A percentile compares a stretch with the other conserved stretches of the same genome.
Conservation (phyloP, 305 asterid genomes). For the Lippia alba region DNA sequence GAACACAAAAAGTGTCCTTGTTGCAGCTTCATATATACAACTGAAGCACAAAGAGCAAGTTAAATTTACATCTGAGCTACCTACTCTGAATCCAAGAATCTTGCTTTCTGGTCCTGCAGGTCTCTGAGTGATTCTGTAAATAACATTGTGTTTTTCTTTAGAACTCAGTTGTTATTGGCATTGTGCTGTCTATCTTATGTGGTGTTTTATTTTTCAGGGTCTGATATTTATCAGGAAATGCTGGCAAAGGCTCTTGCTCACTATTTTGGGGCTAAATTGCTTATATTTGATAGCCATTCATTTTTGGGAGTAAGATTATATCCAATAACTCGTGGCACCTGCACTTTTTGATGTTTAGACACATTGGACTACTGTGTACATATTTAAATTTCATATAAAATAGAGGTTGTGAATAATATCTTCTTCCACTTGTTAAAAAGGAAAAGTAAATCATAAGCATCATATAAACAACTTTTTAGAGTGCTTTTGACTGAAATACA, state of each 20-base stretch:
- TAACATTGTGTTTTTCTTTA: conserved; percentile 13
- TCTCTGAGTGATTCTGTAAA: conserved; percentile 37
- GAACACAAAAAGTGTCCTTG: conserved; percentile 79
- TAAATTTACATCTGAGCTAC: conserved; percentile 73
- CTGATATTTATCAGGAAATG: conserved; percentile 93
- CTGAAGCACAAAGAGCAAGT: conserved; percentile 75
- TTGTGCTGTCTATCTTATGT: conserved; percentile 23
- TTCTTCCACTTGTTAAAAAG: conserved; percentile 19
- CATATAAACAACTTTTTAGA: neutral
- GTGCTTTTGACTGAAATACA: conserved; percentile 1
- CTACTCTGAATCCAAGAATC: conserved; percentile 82
- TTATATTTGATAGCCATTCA: conserved; percentile 73
- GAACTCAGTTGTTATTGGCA: conserved; percentile 21
- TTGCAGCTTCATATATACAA: conserved; percentile 88
- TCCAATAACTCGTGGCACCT: conserved; percentile 16
- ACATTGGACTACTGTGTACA: neutral
- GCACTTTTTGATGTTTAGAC: conserved; percentile 30
- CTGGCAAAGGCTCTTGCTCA: conserved; percentile 88
- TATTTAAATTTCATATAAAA: neutral
- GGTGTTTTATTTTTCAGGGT: conserved; percentile 62
- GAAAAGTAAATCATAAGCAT: conserved; percentile 22
- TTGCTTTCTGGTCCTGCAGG: conserved; percentile 97
- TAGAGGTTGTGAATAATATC: neutral
- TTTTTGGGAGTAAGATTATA: conserved; percentile 69
- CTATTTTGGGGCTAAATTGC: conserved; percentile 83